Evolutionary conservation across 225 moss, liverwort and hornwort species (phyloP).

Genomic region (Thuidium tamariscinum): DNA sequence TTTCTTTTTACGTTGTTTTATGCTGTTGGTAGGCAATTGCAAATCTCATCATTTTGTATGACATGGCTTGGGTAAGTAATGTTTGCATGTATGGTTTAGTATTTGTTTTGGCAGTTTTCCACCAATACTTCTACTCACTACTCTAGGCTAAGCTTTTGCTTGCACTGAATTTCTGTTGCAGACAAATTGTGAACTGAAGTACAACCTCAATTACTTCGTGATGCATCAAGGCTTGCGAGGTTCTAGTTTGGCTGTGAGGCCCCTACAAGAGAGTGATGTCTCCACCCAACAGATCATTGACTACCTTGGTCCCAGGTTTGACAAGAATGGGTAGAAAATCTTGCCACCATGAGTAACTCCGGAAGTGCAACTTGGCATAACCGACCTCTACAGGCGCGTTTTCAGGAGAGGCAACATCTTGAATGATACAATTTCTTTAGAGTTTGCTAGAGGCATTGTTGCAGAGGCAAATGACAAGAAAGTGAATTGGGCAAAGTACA

Average conservation of each 20-base stretch:
- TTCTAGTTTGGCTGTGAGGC: background rate
- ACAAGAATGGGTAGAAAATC: no score
- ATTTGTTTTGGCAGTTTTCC: rapidly evolving
- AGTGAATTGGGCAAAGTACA: no score
- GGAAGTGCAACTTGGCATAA: no score
- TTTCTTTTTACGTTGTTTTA: background rate
- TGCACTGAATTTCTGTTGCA: background rate
- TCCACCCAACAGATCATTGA: no score
- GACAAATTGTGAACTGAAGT: rapidly evolving
- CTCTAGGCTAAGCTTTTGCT: rapidly evolving
- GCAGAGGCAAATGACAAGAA: no score
- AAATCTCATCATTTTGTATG: rapidly evolving
- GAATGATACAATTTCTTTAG: no score
- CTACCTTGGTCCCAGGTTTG: no score
- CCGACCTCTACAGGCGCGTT: no score
- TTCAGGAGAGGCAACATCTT: no score
- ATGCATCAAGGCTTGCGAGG: background rate
- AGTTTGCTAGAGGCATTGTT: no score
- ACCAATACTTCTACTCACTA: rapidly evolving
- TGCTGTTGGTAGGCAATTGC: rapidly evolving
- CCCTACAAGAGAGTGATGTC: background rate
- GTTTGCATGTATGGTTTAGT: rapidly evolving
- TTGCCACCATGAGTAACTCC: no score
- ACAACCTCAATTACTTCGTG: background rate
- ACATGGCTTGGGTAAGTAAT: background rate